A percentile compares a stretch with the other conserved stretches of the same genome.
Evolutionary conservation across 352 stramenopile genomes (phyloP).

Genomic region (Phytophthora pistaciae): DNA sequence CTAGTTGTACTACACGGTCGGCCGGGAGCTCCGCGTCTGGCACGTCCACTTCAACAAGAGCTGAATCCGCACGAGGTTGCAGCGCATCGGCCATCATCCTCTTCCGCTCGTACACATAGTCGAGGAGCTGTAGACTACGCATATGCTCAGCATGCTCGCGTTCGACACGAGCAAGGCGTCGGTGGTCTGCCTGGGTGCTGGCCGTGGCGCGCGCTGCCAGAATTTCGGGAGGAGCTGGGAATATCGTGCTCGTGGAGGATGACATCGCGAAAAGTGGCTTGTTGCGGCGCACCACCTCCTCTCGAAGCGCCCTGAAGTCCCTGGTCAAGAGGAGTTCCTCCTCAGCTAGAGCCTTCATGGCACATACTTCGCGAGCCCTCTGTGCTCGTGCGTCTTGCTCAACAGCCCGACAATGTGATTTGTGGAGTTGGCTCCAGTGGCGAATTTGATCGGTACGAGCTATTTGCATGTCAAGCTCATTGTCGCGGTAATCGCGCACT

Average conservation of each 20-base stretch:
- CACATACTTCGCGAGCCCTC: slow-evolving; percentile 50
- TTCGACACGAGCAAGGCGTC: slow-evolving; percentile 55
- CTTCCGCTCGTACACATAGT: slow-evolving; percentile 78
- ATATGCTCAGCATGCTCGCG: slow-evolving; percentile 73
- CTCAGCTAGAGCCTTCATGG: slow-evolving; percentile 66
- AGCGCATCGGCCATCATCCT: slow-evolving; percentile 53
- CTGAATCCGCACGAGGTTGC: slow-evolving; percentile 60
- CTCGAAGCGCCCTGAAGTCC: slow-evolving; percentile 50
- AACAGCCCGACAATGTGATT: slow-evolving; percentile 64
- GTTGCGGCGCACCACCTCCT: slow-evolving; percentile 56
- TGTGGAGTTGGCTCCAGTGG: slow-evolving; percentile 54
- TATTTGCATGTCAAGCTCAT: slow-evolving; percentile 49
- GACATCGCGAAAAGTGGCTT: slow-evolving; percentile 69
- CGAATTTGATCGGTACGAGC: slow-evolving; percentile 57
- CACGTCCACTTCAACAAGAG: slow-evolving; percentile 59
- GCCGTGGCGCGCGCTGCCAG: slow-evolving; percentile 67
- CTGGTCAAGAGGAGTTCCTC: slow-evolving; percentile 58
- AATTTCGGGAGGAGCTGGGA: slow-evolving; percentile 71
- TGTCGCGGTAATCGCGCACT: slow-evolving; percentile 54
- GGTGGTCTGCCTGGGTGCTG: slow-evolving; percentile 52
- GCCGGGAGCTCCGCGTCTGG: slow-evolving; percentile 37
- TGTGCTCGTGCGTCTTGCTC: slow-evolving; percentile 48
- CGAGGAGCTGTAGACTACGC: slow-evolving; percentile 73
- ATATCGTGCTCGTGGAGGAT: slow-evolving; percentile 74
- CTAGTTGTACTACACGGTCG: slow-evolving; percentile 40